These are phyloP conservation scores for Glarea lozoyensis DNA, from an alignment of 495 filamentous ascomycete genomes.

Conservation along the genomic window DNA sequence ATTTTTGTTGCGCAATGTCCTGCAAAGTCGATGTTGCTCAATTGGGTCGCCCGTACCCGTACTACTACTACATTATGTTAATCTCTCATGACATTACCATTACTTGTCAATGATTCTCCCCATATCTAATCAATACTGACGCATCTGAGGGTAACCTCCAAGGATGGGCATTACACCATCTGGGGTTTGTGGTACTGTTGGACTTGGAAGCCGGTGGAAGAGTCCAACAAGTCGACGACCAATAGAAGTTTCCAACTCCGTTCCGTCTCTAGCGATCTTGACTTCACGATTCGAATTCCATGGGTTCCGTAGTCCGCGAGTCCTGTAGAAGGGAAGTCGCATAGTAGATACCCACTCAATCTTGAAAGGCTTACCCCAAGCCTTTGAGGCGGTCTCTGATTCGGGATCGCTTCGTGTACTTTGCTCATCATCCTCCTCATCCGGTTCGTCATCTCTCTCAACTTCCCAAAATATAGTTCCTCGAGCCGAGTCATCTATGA, in stretches of 20 bases:
- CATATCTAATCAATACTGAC: conserved; percentile 6
- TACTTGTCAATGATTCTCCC: too few species aligned
- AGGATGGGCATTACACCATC: conserved; percentile 15
- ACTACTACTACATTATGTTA: too few species aligned
- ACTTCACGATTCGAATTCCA: conserved; percentile 97
- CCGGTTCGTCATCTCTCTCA: conserved; percentile 40
- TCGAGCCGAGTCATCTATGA: conserved; percentile 87
- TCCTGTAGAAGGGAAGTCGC: conserved; percentile 83
- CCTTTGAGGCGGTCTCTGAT: conserved; percentile 38
- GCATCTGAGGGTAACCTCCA: conserved; percentile 16
- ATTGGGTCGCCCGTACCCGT: too few species aligned
- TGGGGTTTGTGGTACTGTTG: conserved; percentile 21
- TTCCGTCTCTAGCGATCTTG: conserved; percentile 93
- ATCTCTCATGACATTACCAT: too few species aligned
- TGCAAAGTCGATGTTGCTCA: too few species aligned
- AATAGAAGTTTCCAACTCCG: conserved; percentile 79
- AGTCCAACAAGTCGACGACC: conserved; percentile 70
- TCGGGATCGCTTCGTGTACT: conserved; percentile 23
- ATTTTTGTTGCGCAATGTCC: too few species aligned
- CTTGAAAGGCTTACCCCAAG: conserved; percentile 88
- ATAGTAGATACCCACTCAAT: conserved; percentile 88
- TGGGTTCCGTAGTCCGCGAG: conserved; percentile 80
- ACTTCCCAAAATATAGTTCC: conserved; percentile 98
- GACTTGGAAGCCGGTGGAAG: conserved; percentile 54
- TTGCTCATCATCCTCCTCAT: conserved; percentile 30